Evolutionary conservation across 2,329 filamentous ascomycete species (phyloP).

Genomic region (Aspergillus calidoustus): DNA sequence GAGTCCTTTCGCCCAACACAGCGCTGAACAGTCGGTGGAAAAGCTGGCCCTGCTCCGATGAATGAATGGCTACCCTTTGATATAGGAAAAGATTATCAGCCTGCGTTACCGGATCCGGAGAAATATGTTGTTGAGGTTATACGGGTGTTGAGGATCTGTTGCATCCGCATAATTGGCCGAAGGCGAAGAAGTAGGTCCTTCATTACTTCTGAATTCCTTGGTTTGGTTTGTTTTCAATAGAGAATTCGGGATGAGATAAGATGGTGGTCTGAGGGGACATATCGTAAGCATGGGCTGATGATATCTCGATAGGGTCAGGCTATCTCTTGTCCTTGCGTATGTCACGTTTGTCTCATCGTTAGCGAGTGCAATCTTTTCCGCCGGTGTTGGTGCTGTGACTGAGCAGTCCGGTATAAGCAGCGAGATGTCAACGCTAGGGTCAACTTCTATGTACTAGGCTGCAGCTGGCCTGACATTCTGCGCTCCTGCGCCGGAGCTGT

Average conservation of each 20-base stretch:
- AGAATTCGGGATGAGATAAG: not conserved
- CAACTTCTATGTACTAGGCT: not conserved
- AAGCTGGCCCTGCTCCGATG: not conserved
- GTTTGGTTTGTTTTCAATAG: not conserved
- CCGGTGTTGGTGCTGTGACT: not conserved
- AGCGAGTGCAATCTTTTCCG: not conserved
- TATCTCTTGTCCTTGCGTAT: conserved; percentile 6
- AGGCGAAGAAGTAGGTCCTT: conserved; percentile 6
- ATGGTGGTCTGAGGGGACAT: not conserved
- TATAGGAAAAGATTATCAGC: conserved; percentile 3
- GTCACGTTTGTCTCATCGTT: not conserved
- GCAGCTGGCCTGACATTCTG: not conserved
- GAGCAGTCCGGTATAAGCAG: not conserved
- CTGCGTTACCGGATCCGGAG: conserved; percentile 52
- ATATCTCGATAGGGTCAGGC: not conserved
- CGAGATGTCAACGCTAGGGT: not conserved
- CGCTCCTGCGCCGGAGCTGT: conserved; percentile 3
- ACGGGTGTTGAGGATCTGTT: conserved; percentile 56
- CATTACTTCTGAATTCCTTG: too few species aligned
- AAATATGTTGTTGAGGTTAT: conserved; percentile 61
- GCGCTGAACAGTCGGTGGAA: conserved; percentile 1
- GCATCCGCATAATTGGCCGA: conserved; percentile 55
- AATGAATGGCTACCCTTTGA: conserved; percentile 4
- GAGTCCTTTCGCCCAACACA: conserved; percentile 3
- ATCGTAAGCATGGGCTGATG: not conserved